Percentiles rank a stretch among this genome's conserved stretches.
Conservation (phyloP, 1,284 basidiomycete genomes). For the Xerocomus amazonicus region DNA sequence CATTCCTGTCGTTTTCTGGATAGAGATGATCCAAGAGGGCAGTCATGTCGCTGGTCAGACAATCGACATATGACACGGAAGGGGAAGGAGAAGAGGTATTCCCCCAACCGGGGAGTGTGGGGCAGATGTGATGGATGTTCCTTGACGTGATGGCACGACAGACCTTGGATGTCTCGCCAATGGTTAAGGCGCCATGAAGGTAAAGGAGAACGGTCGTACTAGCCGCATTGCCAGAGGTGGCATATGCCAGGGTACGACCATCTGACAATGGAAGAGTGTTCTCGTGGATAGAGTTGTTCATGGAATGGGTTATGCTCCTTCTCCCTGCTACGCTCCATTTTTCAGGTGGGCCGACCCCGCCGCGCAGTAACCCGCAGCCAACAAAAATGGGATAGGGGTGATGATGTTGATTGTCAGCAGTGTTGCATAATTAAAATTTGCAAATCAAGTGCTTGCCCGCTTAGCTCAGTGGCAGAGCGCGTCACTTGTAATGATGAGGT, state of each 20-base stretch:
- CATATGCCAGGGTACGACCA: slow-evolving; percentile 50
- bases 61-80: slow-evolving; percentile 38
- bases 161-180: slow-evolving; percentile 39
- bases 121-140: slow-evolving; percentile 44
- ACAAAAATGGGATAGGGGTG: too few species aligned
- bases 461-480: slow-evolving; percentile 61
- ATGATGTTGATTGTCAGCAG: too few species aligned
- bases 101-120: slow-evolving; percentile 56
- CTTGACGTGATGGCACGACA: slow-evolving; percentile 38
- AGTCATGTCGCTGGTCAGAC: slow-evolving; percentile 45
- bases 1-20: slow-evolving; percentile 35
- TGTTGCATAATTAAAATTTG: too few species aligned
- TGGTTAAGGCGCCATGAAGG: slow-evolving; percentile 49
- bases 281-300: slow-evolving; percentile 26
- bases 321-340: neutral
- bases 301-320: neutral
- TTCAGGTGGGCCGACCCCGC: too few species aligned
- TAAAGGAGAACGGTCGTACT: slow-evolving; percentile 49
- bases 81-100: slow-evolving; percentile 42
- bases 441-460: slow-evolving; percentile 33
- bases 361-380: too few species aligned
- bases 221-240: slow-evolving; percentile 43
- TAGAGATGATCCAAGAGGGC: slow-evolving; percentile 50
- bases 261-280: slow-evolving; percentile 37
- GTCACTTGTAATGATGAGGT: slow-evolving; percentile 58